These are phyloP conservation scores for Picochlorum sp. DNA, from an alignment of 139 green algal species.

Conservation along the genomic window DNA sequence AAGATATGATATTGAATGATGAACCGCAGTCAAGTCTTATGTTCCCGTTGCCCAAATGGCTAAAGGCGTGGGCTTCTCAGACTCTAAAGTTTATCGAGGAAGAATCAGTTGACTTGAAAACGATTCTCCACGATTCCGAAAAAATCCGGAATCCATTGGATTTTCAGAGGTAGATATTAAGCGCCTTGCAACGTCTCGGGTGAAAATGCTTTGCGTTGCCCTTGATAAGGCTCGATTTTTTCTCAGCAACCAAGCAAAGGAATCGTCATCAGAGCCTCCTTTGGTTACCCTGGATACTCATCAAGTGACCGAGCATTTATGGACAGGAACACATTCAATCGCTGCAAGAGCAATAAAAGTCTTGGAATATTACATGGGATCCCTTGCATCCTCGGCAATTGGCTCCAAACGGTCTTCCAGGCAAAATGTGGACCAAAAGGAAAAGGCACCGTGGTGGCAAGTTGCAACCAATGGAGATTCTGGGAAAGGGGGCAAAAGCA, in stretches of 20 bases:
- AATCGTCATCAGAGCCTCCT: conserved; percentile 21
- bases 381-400: not conserved
- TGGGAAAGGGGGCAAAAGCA: not conserved
- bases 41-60: conserved; percentile 51
- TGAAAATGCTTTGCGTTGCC: conserved; percentile 69
- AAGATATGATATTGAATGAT: conserved; percentile 32
- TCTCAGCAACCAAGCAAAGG: conserved; percentile 31
- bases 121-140: conserved; percentile 41
- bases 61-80: conserved; percentile 66
- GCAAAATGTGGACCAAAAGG: not conserved
- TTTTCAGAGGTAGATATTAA: conserved; percentile 13
- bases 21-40: not conserved
- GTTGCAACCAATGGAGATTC: not conserved
- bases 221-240: conserved; percentile 73
- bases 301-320: conserved; percentile 55
- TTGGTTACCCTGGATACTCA: conserved; percentile 44
- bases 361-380: not conserved
- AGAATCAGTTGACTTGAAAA: conserved; percentile 33
- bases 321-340: conserved; percentile 40
- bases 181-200: conserved; percentile 39
- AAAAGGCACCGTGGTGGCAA: conserved; percentile 4
- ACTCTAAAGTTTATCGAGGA: conserved; percentile 48
- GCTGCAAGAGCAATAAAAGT: conserved; percentile 14
- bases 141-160: conserved; percentile 18
- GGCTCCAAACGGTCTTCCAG: not conserved